Evolutionary conservation across 805 yeast genomes (phyloP), one percentile per base, ranked within the genome.

Genomic region (Phaffomyces antillensis): DNA sequence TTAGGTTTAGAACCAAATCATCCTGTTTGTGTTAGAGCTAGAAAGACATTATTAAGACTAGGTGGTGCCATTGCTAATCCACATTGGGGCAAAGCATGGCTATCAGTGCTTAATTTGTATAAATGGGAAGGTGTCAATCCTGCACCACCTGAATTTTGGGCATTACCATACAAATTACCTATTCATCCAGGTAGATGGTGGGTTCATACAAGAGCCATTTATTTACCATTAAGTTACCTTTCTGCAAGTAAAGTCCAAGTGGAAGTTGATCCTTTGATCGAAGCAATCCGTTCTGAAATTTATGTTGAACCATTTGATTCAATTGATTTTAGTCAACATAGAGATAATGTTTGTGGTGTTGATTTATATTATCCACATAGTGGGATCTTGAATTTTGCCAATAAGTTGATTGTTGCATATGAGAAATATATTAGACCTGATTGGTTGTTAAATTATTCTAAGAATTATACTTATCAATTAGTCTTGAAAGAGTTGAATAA

Each of bases 51-150:
- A 36, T 75, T 66, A 41, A 67, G 73, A 39, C 64, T 91, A 33
- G 98, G 98, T 4, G 98, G 98, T 35, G 98, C 99, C 2, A 62
- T 85, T 39, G 86, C 85, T 3, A 74, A 75, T 43, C 99, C 99
- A 0, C 97, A 91, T 63, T 93, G 99, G 99, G 99, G 98, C 2
- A 93, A 93, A 61, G 79, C 86, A 4, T 93, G 96, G 91, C 68
- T 93, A 11, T 72, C 96, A 0, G 59, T 88, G 4, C 66, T 93
- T 47, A 87, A 83, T 50, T 65, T 93, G 42, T 93, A 90, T 60
- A 77, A 77, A 35, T 93, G 98, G 96, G 95, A 86, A 50, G 99
- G 99, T 44, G 96, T 91, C 6, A 93, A 93, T 54, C 99, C 99
- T 3, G 95, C 96, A 1, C 99, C 99, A 3, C 91, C 97, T 2